Conservation (phyloP, 306 rosid species). For the Boehmeria nivea region DNA sequence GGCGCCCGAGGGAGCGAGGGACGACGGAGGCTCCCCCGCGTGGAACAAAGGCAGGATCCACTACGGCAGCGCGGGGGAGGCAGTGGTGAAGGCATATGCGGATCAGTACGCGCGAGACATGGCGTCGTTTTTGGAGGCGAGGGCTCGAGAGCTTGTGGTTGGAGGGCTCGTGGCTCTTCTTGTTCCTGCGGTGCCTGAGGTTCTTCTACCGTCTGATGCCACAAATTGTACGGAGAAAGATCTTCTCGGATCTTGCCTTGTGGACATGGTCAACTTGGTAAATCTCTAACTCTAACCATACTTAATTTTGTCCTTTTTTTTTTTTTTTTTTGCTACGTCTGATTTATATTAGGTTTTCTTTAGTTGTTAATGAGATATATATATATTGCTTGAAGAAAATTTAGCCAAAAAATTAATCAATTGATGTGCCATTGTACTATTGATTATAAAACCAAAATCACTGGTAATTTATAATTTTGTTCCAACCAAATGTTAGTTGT, state of each 20-base stretch:
- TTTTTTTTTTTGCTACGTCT: too few relatives aligned
- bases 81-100: constrained; percentile 12
- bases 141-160: constrained; percentile 11
- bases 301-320: too few relatives aligned
- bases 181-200: not conserved
- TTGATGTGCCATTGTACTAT: too few relatives aligned
- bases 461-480: too few relatives aligned
- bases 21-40: not conserved
- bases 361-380: too few relatives aligned
- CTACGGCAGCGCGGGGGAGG: not conserved
- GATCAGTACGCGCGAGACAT: constrained; percentile 3
- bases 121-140: not conserved
- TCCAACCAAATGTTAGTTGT: too few relatives aligned
- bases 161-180: constrained; percentile 16
- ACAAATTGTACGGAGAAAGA: not conserved
- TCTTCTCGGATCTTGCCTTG: not conserved
- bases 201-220: not conserved
- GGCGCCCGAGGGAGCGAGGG: not conserved
- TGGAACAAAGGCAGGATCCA: constrained; percentile 13
- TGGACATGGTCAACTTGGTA: constrained; percentile 15
- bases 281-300: too few relatives aligned
- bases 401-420: too few relatives aligned
- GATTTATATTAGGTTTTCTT: too few relatives aligned
- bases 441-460: too few relatives aligned
- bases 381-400: too few relatives aligned